Evolutionary conservation across 768 basidiomycete genomes (phyloP), one percentile per base, ranked within the genome.

Genomic region (Podaxis sp.): DNA sequence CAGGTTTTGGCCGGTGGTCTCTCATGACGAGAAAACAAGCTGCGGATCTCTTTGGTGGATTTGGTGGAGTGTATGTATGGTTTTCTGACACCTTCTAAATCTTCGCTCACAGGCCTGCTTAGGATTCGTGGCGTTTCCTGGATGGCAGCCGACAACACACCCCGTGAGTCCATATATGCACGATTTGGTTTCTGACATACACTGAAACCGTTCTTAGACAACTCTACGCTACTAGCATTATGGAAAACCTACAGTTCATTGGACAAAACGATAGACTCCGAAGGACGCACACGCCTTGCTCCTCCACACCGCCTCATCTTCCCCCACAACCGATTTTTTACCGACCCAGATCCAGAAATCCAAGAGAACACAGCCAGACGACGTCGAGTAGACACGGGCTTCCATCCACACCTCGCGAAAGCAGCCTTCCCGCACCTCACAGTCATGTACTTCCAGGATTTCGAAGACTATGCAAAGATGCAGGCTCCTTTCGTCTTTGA

Each of bases 181-280:
- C 64, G 44, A 48, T 36, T 46, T 7, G 36, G 17, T 53, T 22
- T 46, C 40, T 22, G 24, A 22, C 19, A 19, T 65, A 28, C 52
- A 71, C 53, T 65, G 67, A 52, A 59, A 51, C 33, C 44, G 57
- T 56, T 65, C 17, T 59, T 73, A 82, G 88, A 88, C 71, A 87
- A 89, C 64, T 84, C 87, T 63, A 88, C 92, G 2, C 75, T 94
- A 59, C 82, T 93, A 36, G 84, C 92, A 5, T 79, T 96, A 38
- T 91, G 89, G 88, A 83, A 90, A 49, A 85, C 85, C 0, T 90
- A 94, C 73, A 85, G 85, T 62, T 81, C 87, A 0, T 79, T 92
- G 36, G 84, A 88, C 69, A 61, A 70, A 1, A 67, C 76, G 9
- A 81, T 83, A 30, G 75, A 75, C 13, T 52, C 75, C 3, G 70